These are phyloP conservation scores for Plenodomus tracheiphilus DNA, from an alignment of 2,329 filamentous ascomycete genomes.

Conservation along the genomic window DNA sequence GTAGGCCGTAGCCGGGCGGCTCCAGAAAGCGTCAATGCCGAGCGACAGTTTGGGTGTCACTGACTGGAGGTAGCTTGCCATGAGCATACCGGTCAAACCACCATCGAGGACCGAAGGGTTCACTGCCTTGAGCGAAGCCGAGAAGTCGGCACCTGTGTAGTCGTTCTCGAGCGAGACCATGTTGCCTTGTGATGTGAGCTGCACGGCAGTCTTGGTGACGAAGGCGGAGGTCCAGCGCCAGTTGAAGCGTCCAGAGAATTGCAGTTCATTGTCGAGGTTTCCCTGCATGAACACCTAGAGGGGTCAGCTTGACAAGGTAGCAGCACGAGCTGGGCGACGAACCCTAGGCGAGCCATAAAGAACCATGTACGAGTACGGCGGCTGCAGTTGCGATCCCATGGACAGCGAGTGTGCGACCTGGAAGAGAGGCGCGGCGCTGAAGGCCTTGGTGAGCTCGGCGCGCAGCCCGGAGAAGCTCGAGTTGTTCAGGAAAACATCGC, in stretches of 20 bases:
- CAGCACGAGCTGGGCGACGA: constrained; percentile 40
- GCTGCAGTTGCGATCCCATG: constrained; percentile 84
- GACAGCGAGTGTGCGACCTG: constrained; percentile 97
- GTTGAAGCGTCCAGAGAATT: constrained; percentile 87
- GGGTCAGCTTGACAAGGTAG: constrained; percentile 22
- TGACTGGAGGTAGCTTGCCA: constrained; percentile 93
- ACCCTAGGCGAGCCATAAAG: constrained; percentile 94
- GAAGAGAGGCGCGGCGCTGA: constrained; percentile 91
- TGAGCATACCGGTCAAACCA: constrained; percentile 90
- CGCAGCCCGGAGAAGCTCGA: constrained; percentile 95
- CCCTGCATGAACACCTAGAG: constrained; percentile 89
- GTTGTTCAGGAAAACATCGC: constrained; percentile 95
- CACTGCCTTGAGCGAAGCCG: constrained; percentile 86
- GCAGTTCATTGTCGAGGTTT: constrained; percentile 89
- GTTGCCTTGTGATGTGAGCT: constrained; percentile 82
- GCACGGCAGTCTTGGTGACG: constrained; percentile 84
- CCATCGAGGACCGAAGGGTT: constrained; percentile 95
- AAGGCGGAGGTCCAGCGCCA: constrained; percentile 81
- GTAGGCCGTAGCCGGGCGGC: constrained; percentile 79
- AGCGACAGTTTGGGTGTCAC: constrained; percentile 84
- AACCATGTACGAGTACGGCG: constrained; percentile 92
- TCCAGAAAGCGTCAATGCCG: constrained; percentile 92
- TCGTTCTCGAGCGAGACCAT: constrained; percentile 95
- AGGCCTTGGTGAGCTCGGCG: constrained; percentile 94
- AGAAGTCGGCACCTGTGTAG: constrained; percentile 92